A percentile compares a stretch with the other conserved stretches of the same genome.
phyloP scores from a whole-genome alignment of 1,139 yeast species.

The Lodderomyces parapsilosis region DNA sequence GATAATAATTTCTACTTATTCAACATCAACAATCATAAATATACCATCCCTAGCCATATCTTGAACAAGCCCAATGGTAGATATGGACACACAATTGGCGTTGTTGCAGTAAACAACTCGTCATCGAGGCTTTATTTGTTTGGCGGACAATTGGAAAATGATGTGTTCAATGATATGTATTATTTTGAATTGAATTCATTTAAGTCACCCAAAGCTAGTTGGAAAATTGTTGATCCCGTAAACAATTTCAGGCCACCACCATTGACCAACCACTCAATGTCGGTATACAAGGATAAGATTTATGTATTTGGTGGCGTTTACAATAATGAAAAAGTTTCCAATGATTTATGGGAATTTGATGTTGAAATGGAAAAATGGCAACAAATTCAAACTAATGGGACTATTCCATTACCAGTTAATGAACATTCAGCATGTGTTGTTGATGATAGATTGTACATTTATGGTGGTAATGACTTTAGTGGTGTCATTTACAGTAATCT shows the following conservation, averaged over 20 bases:
- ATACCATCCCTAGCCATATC: slow-evolving; percentile 84
- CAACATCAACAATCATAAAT: slow-evolving; percentile 84
- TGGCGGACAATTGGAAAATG: slow-evolving; percentile 94
- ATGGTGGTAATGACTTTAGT: slow-evolving; percentile 84
- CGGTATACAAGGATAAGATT: slow-evolving; percentile 72
- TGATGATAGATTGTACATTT: slow-evolving; percentile 76
- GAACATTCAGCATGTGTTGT: slow-evolving; percentile 87
- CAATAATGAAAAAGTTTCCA: slow-evolving; percentile 70
- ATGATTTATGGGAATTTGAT: slow-evolving; percentile 83
- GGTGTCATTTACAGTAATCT: slow-evolving; percentile 71
- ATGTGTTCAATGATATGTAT: slow-evolving; percentile 81
- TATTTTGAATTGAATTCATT: slow-evolving; percentile 87
- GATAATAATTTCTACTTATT: slow-evolving; percentile 87
- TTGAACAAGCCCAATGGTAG: slow-evolving; percentile 89
- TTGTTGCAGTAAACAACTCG: slow-evolving; percentile 57
- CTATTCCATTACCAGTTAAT: slow-evolving; percentile 80
- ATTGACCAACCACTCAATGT: slow-evolving; percentile 88
- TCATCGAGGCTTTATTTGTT: slow-evolving; percentile 79
- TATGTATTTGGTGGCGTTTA: slow-evolving; percentile 93
- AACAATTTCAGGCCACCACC: slow-evolving; percentile 75
- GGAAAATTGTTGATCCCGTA: slow-evolving; percentile 71
- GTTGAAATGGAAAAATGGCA: slow-evolving; percentile 70
- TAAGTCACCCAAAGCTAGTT: slow-evolving; percentile 76
- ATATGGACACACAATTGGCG: slow-evolving; percentile 82
- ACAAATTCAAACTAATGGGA: slow-evolving; percentile 50